A percentile compares a stretch with the other conserved stretches of the same genome.
Evolutionary conservation across 2,329 filamentous ascomycete genomes (phyloP).

Genomic region (Colletotrichum sp.): DNA sequence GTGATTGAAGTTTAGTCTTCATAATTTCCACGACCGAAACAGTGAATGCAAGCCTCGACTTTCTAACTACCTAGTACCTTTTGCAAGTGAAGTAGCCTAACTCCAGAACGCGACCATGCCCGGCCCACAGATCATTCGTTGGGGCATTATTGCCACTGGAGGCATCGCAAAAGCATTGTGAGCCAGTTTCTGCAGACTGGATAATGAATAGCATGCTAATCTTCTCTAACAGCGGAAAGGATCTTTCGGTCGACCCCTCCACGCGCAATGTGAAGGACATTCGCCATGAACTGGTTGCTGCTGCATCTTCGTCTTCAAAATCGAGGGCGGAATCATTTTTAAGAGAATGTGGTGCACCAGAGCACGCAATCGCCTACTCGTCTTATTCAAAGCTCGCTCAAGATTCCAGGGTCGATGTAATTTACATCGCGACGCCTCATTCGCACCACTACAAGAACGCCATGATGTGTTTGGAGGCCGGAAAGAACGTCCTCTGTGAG

Average conservation of each 20-base stretch:
- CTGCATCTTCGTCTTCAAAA: slow-evolving; percentile 78
- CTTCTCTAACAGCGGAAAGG: slow-evolving; percentile 68
- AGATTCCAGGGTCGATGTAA: slow-evolving; percentile 79
- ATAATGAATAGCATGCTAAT: not conserved
- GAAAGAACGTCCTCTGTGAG: slow-evolving; percentile 89
- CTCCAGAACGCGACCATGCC: slow-evolving; percentile 32
- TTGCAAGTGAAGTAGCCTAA: not conserved
- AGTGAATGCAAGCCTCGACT: fast-evolving
- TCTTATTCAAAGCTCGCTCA: slow-evolving; percentile 82
- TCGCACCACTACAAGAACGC: slow-evolving; percentile 93
- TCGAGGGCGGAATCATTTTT: slow-evolving; percentile 75
- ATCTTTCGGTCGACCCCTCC: slow-evolving; percentile 76
- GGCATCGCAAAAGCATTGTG: slow-evolving; percentile 58
- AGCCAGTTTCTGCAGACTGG: slow-evolving; percentile 25
- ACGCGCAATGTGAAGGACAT: slow-evolving; percentile 74
- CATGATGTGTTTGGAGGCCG: slow-evolving; percentile 81
- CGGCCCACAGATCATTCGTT: slow-evolving; percentile 56
- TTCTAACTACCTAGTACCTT: not conserved
- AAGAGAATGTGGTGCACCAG: slow-evolving; percentile 67
- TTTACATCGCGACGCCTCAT: slow-evolving; percentile 91
- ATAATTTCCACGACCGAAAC: not conserved
- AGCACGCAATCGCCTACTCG: slow-evolving; percentile 74
- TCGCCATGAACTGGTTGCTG: slow-evolving; percentile 78
- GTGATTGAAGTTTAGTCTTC: not conserved
- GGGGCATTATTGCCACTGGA: slow-evolving; percentile 67